Evolutionary conservation across 1,284 basidiomycete genomes (phyloP).

Genomic region (Heterobasidion occidentale): DNA sequence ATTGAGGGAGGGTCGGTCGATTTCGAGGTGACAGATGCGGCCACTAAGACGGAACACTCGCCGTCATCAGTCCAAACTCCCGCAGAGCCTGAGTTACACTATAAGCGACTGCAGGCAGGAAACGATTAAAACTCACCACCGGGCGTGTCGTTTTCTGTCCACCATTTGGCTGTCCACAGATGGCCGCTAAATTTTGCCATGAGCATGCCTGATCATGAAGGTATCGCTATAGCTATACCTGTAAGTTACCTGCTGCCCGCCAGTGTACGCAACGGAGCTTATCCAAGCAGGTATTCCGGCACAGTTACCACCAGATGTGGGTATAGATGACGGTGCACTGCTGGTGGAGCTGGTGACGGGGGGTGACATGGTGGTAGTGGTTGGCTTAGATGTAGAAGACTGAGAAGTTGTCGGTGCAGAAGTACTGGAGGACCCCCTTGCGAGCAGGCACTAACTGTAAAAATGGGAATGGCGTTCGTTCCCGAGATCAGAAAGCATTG

Average conservation of each 20-base stretch:
- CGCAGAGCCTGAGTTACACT: slow-evolving; percentile 16
- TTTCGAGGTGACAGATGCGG: background rate
- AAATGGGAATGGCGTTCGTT: background rate
- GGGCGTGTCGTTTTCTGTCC: slow-evolving; percentile 50
- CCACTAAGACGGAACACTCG: slow-evolving; percentile 13
- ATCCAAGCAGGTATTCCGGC: slow-evolving; percentile 46
- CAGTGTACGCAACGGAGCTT: slow-evolving; percentile 34
- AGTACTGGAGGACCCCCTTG: background rate
- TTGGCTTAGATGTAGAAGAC: background rate
- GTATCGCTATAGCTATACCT: slow-evolving; percentile 25
- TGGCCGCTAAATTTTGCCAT: slow-evolving; percentile 22
- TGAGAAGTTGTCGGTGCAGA: background rate
- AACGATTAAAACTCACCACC: slow-evolving; percentile 26
- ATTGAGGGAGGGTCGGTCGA: background rate
- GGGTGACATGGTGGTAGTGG: slow-evolving; percentile 1
- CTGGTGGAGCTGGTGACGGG: slow-evolving; percentile 20
- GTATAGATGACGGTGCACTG: slow-evolving; percentile 15
- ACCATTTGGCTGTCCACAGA: slow-evolving; percentile 48
- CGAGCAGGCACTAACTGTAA: background rate
- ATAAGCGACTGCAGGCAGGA: background rate
- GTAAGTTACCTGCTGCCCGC: slow-evolving; percentile 41
- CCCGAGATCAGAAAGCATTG: slow-evolving; percentile 3
- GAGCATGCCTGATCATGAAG: background rate
- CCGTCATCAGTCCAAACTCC: slow-evolving; percentile 30
- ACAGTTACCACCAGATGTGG: slow-evolving; percentile 29